Evolutionary conservation across 1,284 basidiomycete species (phyloP).

Genomic region (Trametes sp.): DNA sequence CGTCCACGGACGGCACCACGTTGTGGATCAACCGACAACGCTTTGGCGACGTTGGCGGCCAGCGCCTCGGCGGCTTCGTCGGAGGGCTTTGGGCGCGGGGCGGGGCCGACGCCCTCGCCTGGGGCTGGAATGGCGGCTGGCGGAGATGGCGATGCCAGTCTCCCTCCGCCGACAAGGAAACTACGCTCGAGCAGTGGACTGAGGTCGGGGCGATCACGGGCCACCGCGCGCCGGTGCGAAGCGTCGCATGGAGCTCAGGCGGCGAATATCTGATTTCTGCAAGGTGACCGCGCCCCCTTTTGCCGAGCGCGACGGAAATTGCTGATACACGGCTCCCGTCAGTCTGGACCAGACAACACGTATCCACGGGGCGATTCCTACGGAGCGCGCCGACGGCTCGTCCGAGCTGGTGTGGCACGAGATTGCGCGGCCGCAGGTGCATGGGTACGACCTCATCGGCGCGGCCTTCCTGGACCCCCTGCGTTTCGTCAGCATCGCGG

Average conservation of each 20-base stretch:
- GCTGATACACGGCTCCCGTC: background rate
- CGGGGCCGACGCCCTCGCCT: slow-evolving; percentile 76
- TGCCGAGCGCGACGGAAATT: background rate
- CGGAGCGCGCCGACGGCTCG: slow-evolving; percentile 34
- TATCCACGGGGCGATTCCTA: slow-evolving; percentile 69
- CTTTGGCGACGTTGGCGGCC: slow-evolving; percentile 92
- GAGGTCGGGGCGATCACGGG: slow-evolving; percentile 83
- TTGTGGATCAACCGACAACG: slow-evolving; percentile 91
- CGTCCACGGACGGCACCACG: slow-evolving; percentile 52
- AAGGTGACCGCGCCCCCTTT: slow-evolving; percentile 58
- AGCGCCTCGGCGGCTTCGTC: slow-evolving; percentile 89
- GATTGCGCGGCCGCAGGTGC: slow-evolving; percentile 89
- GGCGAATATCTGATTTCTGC: slow-evolving; percentile 87
- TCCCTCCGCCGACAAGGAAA: slow-evolving; percentile 11
- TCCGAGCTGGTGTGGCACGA: slow-evolving; percentile 76
- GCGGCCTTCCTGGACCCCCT: slow-evolving; percentile 79
- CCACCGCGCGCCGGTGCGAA: slow-evolving; percentile 81
- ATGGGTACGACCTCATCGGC: slow-evolving; percentile 93
- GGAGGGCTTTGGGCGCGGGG: slow-evolving; percentile 79
- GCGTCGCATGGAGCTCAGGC: slow-evolving; percentile 83
- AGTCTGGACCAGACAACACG: slow-evolving; percentile 91
- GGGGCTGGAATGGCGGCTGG: slow-evolving; percentile 94
- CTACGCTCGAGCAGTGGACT: slow-evolving; percentile 59
- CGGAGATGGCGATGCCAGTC: slow-evolving; percentile 74
- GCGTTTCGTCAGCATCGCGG: slow-evolving; percentile 86